Conservation (phyloP, 208 protist genomes). For the Trypanosoma melophagium region DNA sequence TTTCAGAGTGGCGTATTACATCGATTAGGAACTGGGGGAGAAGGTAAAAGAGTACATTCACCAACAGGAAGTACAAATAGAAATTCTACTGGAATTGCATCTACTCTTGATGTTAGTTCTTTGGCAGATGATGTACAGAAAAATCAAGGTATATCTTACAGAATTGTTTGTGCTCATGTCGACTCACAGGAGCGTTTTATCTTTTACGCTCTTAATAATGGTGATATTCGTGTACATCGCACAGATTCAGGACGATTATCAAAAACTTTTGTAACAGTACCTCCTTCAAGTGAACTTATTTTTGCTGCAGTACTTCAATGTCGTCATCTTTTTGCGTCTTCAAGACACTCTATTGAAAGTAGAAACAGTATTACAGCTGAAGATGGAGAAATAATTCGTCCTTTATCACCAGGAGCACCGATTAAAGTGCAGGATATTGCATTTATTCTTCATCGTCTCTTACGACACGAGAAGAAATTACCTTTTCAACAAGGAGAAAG, state of each 20-base stretch:
- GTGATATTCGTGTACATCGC: conserved; percentile 76
- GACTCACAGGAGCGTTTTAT: conserved; percentile 56
- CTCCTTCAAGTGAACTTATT: conserved; percentile 63
- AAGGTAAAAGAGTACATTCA: neutral
- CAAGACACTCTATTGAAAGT: conserved; percentile 1
- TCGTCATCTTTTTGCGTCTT: conserved; percentile 44
- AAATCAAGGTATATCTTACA: conserved; percentile 8
- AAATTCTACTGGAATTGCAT: neutral
- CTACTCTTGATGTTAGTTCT: neutral
- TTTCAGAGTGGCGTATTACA: neutral
- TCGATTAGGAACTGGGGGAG: neutral
- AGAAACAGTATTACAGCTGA: neutral
- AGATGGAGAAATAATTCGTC: neutral
- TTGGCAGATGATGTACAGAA: conserved; percentile 12
- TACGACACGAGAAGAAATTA: conserved; percentile 22
- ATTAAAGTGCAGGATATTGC: conserved; percentile 50
- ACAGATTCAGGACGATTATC: conserved; percentile 65
- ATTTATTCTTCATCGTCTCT: conserved; percentile 50
- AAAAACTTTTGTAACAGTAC: conserved; percentile 70
- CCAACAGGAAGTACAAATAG: neutral
- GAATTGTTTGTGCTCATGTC: conserved; percentile 60
- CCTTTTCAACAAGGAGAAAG: conserved; percentile 15
- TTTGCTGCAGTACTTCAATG: conserved; percentile 53
- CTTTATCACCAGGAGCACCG: conserved; percentile 14
- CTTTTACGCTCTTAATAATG: conserved; percentile 67